phyloP scores from a whole-genome alignment of 345 rosid species.

The Brassica juncea region DNA sequence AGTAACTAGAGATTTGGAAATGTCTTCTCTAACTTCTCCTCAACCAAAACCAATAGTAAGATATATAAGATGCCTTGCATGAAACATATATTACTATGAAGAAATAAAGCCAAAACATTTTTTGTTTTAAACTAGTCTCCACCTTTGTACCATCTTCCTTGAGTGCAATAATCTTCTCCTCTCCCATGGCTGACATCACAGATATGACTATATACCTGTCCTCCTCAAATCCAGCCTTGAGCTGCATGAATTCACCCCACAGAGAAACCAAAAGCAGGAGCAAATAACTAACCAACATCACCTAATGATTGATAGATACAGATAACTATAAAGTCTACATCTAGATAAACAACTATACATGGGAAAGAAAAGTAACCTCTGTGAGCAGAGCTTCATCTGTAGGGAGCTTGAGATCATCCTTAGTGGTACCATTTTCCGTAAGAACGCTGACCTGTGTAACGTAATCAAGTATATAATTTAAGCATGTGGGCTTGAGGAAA shows the following conservation, averaged over 20 bases:
- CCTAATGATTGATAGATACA: no score
- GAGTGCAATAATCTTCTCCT: background rate
- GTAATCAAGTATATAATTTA: background rate
- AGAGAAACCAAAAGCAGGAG: background rate
- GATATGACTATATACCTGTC: background rate
- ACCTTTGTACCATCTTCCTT: background rate
- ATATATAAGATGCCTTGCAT: background rate
- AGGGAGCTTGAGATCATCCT: background rate
- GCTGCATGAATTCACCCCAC: background rate
- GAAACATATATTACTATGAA: background rate
- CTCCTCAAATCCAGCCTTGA: background rate
- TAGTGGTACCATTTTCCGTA: background rate
- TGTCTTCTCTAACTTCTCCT: no score
- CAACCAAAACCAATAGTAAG: no score
- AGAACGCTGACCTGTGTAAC: background rate
- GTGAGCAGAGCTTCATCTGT: background rate
- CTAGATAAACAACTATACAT: no score
- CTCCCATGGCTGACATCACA: background rate
- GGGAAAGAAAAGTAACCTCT: background rate
- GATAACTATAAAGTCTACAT: background rate
- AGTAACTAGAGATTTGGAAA: no score
- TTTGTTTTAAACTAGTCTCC: background rate
- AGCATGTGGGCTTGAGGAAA: background rate
- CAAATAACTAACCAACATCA: no score
- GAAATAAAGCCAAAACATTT: background rate